Base-by-base conservation (phyloP, 345 rosid genomes). In the Balakata baccata region DNA sequence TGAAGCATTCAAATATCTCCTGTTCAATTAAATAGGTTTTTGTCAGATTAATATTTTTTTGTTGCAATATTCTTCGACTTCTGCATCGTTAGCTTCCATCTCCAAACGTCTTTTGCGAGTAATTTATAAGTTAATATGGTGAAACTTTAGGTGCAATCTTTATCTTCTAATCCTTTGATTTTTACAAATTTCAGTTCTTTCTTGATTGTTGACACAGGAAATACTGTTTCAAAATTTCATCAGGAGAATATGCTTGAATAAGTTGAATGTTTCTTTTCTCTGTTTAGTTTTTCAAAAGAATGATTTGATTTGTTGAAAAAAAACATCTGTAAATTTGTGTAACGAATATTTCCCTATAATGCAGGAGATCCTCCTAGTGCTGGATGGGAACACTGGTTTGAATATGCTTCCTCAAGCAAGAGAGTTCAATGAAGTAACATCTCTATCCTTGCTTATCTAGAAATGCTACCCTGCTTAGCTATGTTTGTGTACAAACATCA, bases 331-430 rank as follows among this genome's bases (percentile, higher is more conserved):
- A 43, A 50, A 54, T 56, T 34, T n/a, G 22, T 58, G 70, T 37
- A 50, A 75, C 53, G 68, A 43, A 23, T 29, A 22, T 74, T 63
- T 64, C 47, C 7, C 20, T 23, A 62, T 52, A 57, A 82, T 76
- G 77, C 85, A 94, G 98, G 98, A 94, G 86, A 92, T 92, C 74
- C 79, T 94, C 41, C 91, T 90, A 69, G 98, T 94, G 65, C 87
- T 94, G 74, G 98, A 94, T 85, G 98, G 98, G 75, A 94, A 92
- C 38, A 94, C 98, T 20, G 98, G 98, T 57, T 77, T 94, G 81
- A 94, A 94, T 84, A 92, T 92, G 98, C 97, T 94, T 78, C 98
- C 98, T 61, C 98, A 94, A 80, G 98, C 98, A 70, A 88, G 98
- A 81, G 98, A 94, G 74, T 94, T 94, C 84, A 94, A 94, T 82